These are phyloP conservation scores for Austroboletus niveus DNA, from an alignment of 1,284 basidiomycete genomes.

Conservation along the genomic window DNA sequence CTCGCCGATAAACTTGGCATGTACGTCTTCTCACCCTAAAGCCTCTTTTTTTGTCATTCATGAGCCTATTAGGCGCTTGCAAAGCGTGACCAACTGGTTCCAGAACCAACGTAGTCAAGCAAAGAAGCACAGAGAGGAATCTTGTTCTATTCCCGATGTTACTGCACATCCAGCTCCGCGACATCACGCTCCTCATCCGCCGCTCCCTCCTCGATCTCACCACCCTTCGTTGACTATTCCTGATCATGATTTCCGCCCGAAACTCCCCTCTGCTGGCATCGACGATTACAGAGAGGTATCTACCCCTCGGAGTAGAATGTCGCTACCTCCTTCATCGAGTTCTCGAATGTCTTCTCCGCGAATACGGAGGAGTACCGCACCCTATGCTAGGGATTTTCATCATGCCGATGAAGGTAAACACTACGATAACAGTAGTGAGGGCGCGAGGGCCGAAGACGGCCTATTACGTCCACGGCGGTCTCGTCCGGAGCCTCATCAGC, in stretches of 20 bases:
- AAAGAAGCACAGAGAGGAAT: slow-evolving; percentile 59
- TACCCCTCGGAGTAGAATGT: slow-evolving; percentile 27
- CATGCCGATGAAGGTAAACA: slow-evolving; percentile 33
- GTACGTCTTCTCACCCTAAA: slow-evolving; percentile 42
- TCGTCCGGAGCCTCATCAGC: slow-evolving; percentile 74
- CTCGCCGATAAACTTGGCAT: slow-evolving; percentile 69
- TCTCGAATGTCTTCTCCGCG: slow-evolving; percentile 35
- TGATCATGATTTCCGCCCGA: slow-evolving; percentile 18
- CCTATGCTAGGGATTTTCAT: slow-evolving; percentile 38
- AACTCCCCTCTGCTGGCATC: slow-evolving; percentile 30
- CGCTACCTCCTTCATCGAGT: slow-evolving; percentile 29
- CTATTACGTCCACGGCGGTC: slow-evolving; percentile 57
- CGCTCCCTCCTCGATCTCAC: slow-evolving; percentile 45
- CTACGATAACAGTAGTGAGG: slow-evolving; percentile 26
- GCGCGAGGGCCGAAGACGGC: slow-evolving; percentile 25
- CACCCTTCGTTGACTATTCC: slow-evolving; percentile 34
- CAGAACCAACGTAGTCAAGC: slow-evolving; percentile 77
- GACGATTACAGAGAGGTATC: slow-evolving; percentile 31
- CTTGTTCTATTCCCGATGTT: slow-evolving; percentile 27
- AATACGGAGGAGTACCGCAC: slow-evolving; percentile 42
- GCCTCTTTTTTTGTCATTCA: slow-evolving; percentile 17
- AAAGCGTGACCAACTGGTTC: slow-evolving; percentile 81
- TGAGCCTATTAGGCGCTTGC: slow-evolving; percentile 53
- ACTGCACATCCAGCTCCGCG: slow-evolving; percentile 21
- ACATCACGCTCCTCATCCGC: slow-evolving; percentile 21